A percentile compares a stretch with the other conserved stretches of the same genome.
phyloP scores from a whole-genome alignment of 2,329 filamentous ascomycete genomes.

The Neofusicoccum parvum region DNA sequence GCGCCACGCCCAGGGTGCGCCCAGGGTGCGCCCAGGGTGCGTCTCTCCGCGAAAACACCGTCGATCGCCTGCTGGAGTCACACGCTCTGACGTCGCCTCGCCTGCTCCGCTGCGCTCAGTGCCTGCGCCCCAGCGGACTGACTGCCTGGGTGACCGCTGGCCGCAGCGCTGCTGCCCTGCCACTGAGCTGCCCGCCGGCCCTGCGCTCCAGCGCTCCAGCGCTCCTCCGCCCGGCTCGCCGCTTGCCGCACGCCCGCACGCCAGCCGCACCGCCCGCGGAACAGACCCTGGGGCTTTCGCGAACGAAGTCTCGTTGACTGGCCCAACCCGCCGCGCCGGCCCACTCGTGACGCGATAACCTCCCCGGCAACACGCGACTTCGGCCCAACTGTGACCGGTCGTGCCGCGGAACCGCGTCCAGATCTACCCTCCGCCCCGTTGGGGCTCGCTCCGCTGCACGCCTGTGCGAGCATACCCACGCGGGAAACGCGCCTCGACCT shows the following conservation, averaged over 20 bases:
- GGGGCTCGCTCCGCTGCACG: not conserved
- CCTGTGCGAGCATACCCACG: conserved; percentile 2
- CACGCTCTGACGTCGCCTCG: conserved; percentile 10
- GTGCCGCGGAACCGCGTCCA: not conserved
- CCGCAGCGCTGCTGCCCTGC: not conserved
- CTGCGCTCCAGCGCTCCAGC: no score
- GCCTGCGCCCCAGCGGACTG: no score
- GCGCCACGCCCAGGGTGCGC: not conserved
- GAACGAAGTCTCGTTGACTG: not conserved
- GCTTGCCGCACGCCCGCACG: not conserved
- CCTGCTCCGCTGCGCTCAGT: not conserved
- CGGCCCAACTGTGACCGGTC: not conserved
- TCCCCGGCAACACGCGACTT: conserved; percentile 9
- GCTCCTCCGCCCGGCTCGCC: not conserved
- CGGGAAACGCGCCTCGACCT: not conserved
- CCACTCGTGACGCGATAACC: conserved; percentile 7
- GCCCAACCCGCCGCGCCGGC: not conserved
- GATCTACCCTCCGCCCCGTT: not conserved
- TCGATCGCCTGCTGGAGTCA: conserved; percentile 6
- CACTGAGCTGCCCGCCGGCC: not conserved
- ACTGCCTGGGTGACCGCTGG: no score
- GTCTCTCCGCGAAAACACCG: conserved; percentile 10
- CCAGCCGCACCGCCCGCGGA: conserved; percentile 1
- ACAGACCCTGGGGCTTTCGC: not conserved
- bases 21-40: no score